Evolutionary conservation across 2,329 filamentous ascomycete genomes (phyloP).

Genomic region (Dryadomyces quercus-mongolicae): DNA sequence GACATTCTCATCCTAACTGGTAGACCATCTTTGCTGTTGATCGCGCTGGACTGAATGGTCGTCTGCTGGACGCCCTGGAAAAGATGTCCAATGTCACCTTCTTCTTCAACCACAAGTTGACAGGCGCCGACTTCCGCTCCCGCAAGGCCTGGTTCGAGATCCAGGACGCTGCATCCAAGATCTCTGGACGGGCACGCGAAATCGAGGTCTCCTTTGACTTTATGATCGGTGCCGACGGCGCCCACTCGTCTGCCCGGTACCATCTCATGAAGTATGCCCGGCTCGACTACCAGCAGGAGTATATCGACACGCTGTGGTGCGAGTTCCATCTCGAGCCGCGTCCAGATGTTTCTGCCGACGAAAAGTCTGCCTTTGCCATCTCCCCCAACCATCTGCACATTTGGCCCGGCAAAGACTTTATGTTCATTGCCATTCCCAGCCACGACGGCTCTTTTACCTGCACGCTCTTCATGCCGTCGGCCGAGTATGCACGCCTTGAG

Average conservation of each 20-base stretch:
- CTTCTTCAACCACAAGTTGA: constrained; percentile 88
- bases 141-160: constrained; percentile 82
- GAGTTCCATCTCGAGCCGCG: constrained; percentile 71
- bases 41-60: constrained; percentile 69
- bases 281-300: constrained; percentile 86
- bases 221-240: constrained; percentile 88
- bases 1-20: background rate
- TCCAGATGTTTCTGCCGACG: constrained; percentile 16
- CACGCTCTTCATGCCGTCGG: constrained; percentile 75
- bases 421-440: constrained; percentile 95
- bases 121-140: constrained; percentile 70
- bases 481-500: constrained; percentile 58
- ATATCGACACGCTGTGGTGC: constrained; percentile 95
- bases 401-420: constrained; percentile 86
- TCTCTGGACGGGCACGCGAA: constrained; percentile 45
- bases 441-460: constrained; percentile 88
- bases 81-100: constrained; percentile 79
- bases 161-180: constrained; percentile 20
- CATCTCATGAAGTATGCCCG: constrained; percentile 92
- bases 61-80: constrained; percentile 73
- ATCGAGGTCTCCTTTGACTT: constrained; percentile 82
- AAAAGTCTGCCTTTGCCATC: constrained; percentile 52
- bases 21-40: constrained; percentile 81
- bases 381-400: constrained; percentile 93
- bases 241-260: constrained; percentile 81